phyloP scores from a whole-genome alignment of 2,329 filamentous ascomycete species.

The Hymenoscyphus fructigenus region DNA sequence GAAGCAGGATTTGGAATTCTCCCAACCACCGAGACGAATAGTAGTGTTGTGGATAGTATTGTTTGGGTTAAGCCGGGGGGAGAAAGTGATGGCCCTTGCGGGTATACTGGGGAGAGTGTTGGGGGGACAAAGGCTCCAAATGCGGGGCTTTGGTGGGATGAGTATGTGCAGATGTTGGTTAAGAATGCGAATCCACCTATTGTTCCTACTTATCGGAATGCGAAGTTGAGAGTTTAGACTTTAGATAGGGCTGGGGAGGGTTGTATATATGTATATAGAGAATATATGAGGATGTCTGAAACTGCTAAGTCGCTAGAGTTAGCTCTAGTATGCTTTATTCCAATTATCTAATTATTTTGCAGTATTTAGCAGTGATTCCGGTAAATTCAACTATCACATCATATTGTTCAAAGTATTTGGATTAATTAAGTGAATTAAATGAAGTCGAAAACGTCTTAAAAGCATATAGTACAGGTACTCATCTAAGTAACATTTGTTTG shows the following conservation, averaged over 20 bases:
- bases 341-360: too few relatives aligned
- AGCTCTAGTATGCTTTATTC: too few relatives aligned
- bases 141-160: conserved; percentile 45
- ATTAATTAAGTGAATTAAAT: too few relatives aligned
- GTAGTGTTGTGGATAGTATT: conserved; percentile 42
- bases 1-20: conserved; percentile 42
- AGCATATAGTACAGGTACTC: too few relatives aligned
- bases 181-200: conserved; percentile 39
- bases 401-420: too few relatives aligned
- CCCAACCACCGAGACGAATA: conserved; percentile 39
- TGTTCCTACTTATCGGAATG: conserved; percentile 13
- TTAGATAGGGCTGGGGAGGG: not conserved
- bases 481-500: too few relatives aligned
- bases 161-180: conserved; percentile 43
- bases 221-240: not conserved
- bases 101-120: conserved; percentile 29
- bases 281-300: not conserved
- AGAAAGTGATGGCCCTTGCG: conserved; percentile 44
- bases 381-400: too few relatives aligned
- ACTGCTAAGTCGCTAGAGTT: too few relatives aligned
- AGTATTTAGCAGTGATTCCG: too few relatives aligned
- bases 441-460: too few relatives aligned
- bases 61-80: conserved; percentile 48
- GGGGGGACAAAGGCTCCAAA: conserved; percentile 37
- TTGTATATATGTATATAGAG: not conserved